Evolutionary conservation across 2,329 filamentous ascomycete species (phyloP), one percentile per base, ranked within the genome.

Genomic region (Paecilomyces sp.): DNA sequence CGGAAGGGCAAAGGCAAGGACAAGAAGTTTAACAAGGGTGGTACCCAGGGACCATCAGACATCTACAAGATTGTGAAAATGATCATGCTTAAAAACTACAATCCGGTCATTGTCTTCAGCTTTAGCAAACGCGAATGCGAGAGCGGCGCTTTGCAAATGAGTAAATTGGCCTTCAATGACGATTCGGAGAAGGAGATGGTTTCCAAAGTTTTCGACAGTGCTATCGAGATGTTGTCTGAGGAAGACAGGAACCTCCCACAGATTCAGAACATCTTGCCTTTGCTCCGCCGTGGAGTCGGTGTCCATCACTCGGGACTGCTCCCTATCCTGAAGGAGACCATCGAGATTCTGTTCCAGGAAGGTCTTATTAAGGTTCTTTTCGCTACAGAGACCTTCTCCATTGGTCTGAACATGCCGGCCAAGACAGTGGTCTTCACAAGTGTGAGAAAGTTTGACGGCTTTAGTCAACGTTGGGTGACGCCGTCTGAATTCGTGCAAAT

Each of bases 401-500:
- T 99, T 65, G 94, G 94, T 61, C 78, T 99, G 60, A 99, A 99
- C 81, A 97, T 99, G 94, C 94, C 94, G 65, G 94, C 94, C 28
- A 97, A 97, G 80, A 99, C 94, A 0, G 94, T 99, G 1, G 92
- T 99, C n/a, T 99, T 99, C 75, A 97, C 94, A 0, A 92, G 90
- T 66, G 92, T 99, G 9, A 89, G 89, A 57, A 99, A 99, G 72
- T 99, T 92, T 72, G 94, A 99, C 71, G 95, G 95, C 60, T 83
- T 87, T 6, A 82, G 84, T 61, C 85, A 86, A 67, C 85, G 93
- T 64, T 95, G 92, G 76, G 84, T 97, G 22, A 97, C 92, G 0
- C 91, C 92, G 1, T 96, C 91, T 11, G 94, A 99, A 70, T 99
- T 97, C 75, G 91, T 99, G 57, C 94, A 99, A 73, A 99, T 99